These are phyloP conservation scores for Austroboletus novae-zelandiae DNA, from an alignment of 1,284 basidiomycete species.

Conservation along the genomic window DNA sequence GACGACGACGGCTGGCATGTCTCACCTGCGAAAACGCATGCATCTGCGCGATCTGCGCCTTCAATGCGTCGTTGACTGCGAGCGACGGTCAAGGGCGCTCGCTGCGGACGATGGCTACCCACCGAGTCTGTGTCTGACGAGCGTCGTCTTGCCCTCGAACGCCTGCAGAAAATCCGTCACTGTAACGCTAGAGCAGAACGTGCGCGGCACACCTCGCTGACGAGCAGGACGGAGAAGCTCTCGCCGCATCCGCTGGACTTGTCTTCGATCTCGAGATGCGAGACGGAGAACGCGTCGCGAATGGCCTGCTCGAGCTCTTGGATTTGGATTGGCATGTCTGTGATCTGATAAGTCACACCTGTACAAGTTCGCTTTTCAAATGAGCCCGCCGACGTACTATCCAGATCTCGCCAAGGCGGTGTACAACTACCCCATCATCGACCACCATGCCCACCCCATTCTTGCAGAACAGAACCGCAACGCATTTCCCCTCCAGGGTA, in stretches of 20 bases:
- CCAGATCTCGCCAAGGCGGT: constrained; percentile 30
- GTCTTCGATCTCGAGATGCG: constrained; percentile 69
- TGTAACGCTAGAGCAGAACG: background rate
- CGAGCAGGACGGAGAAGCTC: constrained; percentile 69
- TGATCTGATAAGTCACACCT: constrained; percentile 8
- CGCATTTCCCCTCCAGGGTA: constrained; percentile 53
- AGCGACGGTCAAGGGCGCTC: constrained; percentile 1
- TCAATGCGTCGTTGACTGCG: constrained; percentile 72
- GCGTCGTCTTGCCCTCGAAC: constrained; percentile 74
- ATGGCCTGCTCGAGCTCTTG: constrained; percentile 59
- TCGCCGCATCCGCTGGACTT: constrained; percentile 77
- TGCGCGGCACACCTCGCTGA: constrained; percentile 58
- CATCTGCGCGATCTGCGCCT: constrained; percentile 70
- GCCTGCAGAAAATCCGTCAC: constrained; percentile 38
- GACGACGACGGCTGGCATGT: background rate
- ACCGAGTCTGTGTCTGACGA: constrained; percentile 70
- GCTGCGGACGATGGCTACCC: constrained; percentile 17
- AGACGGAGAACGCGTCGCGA: constrained; percentile 54
- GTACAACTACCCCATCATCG: constrained; percentile 51
- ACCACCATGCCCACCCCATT: constrained; percentile 76
- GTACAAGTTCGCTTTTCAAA: background rate
- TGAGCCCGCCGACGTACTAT: constrained; percentile 31
- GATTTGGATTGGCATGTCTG: constrained; percentile 57
- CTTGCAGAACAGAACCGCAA: constrained; percentile 47
- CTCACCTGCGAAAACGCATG: constrained; percentile 83